A percentile compares a stretch with the other conserved stretches of the same genome.
These are phyloP conservation scores for Lagerstroemia speciosa DNA, from an alignment of 345 rosid species.

Conservation along the genomic window DNA sequence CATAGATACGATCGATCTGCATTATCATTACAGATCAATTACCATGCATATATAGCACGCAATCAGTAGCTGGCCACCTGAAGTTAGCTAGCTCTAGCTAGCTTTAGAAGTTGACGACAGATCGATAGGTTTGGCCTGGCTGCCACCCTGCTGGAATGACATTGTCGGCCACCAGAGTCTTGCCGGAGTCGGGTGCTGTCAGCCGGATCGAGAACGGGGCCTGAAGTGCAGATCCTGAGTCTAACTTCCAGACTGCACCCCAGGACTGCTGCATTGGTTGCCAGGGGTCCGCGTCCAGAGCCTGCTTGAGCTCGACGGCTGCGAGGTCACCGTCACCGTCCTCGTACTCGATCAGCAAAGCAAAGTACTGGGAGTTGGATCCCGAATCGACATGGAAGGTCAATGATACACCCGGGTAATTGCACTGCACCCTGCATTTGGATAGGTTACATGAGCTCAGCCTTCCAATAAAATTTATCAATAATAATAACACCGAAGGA, in stretches of 20 bases:
- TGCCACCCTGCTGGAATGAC: constrained; percentile 56
- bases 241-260: constrained; percentile 64
- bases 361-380: constrained; percentile 45
- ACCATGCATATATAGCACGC: too few species aligned
- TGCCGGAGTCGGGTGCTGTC: constrained; percentile 26
- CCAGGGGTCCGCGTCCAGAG: constrained; percentile 37
- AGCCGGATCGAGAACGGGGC: constrained; percentile 50
- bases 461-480: neutral
- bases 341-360: constrained; percentile 36
- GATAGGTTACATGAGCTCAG: neutral
- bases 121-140: constrained; percentile 43
- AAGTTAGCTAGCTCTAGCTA: neutral
- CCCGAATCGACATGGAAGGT: constrained; percentile 42
- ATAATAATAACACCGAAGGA: neutral
- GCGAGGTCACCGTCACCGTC: constrained; percentile 49
- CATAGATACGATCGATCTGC: too few species aligned
- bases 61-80: too few species aligned
- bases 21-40: too few species aligned
- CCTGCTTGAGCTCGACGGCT: constrained; percentile 38
- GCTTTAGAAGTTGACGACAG: constrained; percentile 30
- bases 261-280: constrained; percentile 39
- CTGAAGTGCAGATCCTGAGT: constrained; percentile 28
- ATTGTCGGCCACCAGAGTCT: constrained; percentile 27
- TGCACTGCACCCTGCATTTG: constrained; percentile 37
- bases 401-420: constrained; percentile 30